Percentiles rank a stretch among this genome's conserved stretches.
Conservation (phyloP, 345 rosid species). For the Mangifera indica region DNA sequence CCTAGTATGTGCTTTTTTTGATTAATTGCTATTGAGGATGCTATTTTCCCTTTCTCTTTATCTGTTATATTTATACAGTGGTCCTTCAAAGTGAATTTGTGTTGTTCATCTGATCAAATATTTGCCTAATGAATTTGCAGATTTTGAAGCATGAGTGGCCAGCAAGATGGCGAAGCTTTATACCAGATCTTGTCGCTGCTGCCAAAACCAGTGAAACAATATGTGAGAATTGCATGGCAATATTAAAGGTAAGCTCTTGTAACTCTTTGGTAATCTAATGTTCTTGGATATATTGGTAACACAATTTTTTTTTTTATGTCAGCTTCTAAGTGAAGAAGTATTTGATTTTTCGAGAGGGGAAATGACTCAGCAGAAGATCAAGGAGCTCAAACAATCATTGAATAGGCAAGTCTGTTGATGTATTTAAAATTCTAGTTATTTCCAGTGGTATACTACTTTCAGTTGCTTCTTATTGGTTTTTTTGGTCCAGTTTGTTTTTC, state of each 20-base stretch:
- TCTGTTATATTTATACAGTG: not conserved
- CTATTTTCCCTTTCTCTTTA: too few species aligned
- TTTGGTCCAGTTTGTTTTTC: not conserved
- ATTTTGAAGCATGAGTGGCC: conserved; percentile 99
- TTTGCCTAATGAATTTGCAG: conserved; percentile 35
- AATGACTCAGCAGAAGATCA: conserved; percentile 96
- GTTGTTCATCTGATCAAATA: not conserved
- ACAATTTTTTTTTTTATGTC: conserved; percentile 20
- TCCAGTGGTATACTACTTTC: not conserved
- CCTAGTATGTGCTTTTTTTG: not conserved
- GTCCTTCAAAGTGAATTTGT: not conserved
- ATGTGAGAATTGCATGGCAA: conserved; percentile 98
- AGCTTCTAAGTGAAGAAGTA: conserved; percentile 99
- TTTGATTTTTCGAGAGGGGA: conserved; percentile 99
- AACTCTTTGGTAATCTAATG: not conserved
- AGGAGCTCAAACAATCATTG: conserved; percentile 93
- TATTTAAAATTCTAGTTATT: conserved; percentile 5
- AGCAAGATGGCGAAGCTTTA: conserved; percentile 92
- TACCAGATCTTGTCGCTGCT: conserved; percentile 98
- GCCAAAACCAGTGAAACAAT: conserved; percentile 99
- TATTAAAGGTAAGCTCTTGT: conserved; percentile 65
- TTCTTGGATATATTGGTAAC: conserved; percentile 18
- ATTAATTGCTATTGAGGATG: not conserved
- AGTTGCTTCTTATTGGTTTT: not conserved
- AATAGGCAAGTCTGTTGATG: conserved; percentile 54